Percentiles rank a stretch among this genome's conserved stretches.
Conservation (phyloP, 768 basidiomycete species). For the Chiua virens region DNA sequence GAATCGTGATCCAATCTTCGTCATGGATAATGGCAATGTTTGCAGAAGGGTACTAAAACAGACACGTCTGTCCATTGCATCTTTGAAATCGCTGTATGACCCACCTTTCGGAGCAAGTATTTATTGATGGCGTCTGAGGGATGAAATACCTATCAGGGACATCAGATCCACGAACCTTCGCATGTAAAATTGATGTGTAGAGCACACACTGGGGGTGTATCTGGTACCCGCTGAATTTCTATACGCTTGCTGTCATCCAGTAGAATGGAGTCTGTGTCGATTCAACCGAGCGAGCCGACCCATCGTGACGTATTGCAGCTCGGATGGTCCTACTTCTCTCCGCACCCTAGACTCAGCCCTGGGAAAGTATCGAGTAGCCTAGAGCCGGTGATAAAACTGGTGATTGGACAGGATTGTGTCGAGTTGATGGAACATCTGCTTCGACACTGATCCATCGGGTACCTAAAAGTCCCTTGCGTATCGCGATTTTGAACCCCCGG, state of each 20-base stretch:
- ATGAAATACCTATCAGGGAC: slow-evolving; percentile 5
- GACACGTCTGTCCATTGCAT: no score
- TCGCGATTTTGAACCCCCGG: slow-evolving; percentile 19
- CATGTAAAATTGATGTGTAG: no score
- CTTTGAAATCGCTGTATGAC: no score
- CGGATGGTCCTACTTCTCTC: no score
- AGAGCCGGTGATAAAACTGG: background rate
- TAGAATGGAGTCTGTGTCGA: no score
- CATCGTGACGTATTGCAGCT: no score
- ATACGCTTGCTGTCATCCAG: no score
- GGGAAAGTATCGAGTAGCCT: background rate
- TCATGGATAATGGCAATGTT: slow-evolving; percentile 1
- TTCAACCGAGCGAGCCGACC: no score
- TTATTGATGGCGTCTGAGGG: slow-evolving; percentile 13
- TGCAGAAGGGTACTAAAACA: background rate
- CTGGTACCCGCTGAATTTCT: background rate
- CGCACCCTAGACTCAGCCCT: background rate
- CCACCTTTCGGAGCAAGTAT: slow-evolving; percentile 1
- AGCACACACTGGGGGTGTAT: background rate
- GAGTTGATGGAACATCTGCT: background rate
- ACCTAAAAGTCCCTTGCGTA: background rate
- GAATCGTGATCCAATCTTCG: background rate
- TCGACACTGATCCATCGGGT: slow-evolving; percentile 2
- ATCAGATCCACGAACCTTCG: no score
- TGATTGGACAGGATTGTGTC: background rate